Conservation (phyloP, 345 rosid species). For the Salix viminalis region DNA sequence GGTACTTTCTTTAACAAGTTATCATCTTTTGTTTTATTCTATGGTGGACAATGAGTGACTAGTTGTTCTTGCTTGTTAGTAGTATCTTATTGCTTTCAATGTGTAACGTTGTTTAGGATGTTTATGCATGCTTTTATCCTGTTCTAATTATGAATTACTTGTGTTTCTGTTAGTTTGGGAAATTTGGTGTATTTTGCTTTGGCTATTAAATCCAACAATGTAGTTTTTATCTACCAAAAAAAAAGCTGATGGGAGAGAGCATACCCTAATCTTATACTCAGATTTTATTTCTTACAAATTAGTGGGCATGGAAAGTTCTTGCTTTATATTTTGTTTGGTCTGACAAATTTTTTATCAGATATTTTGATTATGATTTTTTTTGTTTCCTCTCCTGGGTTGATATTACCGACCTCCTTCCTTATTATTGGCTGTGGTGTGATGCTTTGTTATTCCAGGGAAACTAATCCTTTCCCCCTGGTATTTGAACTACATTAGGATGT, state of each 20-base stretch:
- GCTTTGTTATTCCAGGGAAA: slow-evolving; percentile 18
- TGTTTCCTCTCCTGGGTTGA: background rate
- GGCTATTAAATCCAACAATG: background rate
- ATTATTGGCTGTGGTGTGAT: slow-evolving; percentile 5
- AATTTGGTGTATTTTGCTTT: background rate
- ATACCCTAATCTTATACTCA: background rate
- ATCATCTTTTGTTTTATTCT: background rate
- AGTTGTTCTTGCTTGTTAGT: background rate
- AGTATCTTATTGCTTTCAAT: background rate
- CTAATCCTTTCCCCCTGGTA: slow-evolving; percentile 25
- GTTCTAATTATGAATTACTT: background rate
- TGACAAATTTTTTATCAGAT: background rate
- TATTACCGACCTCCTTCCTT: background rate
- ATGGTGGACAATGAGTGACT: background rate
- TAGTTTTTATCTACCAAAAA: background rate
- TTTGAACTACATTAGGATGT: slow-evolving; percentile 31
- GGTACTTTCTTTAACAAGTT: slow-evolving; percentile 28
- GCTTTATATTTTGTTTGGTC: background rate
- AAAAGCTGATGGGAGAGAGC: background rate
- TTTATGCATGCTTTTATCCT: background rate
- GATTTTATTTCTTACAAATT: background rate
- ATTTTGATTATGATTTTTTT: slow-evolving; percentile 1
- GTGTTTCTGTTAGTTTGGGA: background rate
- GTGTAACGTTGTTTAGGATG: background rate
- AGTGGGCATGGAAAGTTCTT: too few relatives aligned